Base-by-base conservation (phyloP, 176 grass and related monocot species). In the Ananas comosus region DNA sequence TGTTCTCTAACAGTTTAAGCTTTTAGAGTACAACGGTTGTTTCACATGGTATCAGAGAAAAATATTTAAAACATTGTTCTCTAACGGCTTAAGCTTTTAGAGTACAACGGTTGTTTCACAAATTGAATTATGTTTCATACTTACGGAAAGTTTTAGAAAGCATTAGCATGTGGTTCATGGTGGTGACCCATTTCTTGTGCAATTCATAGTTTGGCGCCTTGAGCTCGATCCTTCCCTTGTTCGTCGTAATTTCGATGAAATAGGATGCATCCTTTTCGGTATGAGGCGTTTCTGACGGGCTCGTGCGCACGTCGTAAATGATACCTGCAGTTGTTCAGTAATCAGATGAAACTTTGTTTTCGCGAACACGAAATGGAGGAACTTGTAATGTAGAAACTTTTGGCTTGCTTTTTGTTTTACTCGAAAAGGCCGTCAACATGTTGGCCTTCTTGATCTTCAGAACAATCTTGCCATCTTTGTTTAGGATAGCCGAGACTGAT, bases 171-270 rank as follows among this genome's bases (percentile, higher is more conserved):
- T 99, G 87, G 51, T 78, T 93, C 69, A 99, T 75, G 11, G 94
- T 88, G 42, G 80, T 87, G 65, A 99, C 80, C 94, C 94, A 99
- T 78, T 91, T 83, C 82, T 90, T 99, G 87, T 90, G 93, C 29
- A 82, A 59, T 28, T 75, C 70, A 64, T 93, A 87, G 71, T 99
- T 84, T 76, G 83, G 80, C 65, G 88, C 72, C 74, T 91, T 88
- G 64, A 99, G 86, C 74, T 85, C 79, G 76, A 93, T 86, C 81
- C 86, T 92, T 49, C 94, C 94, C 84, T 81, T 92, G 86, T 64
- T 93, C 50, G 94, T 99, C 56, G 66, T 51, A 58, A 99, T 72
- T 61, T 85, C 87, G 13, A 99, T 81, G 68, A 65, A 81, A 77
- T 92, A 99, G 66, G 89, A 68, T 71, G 73, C 83, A 70, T 83